phyloP scores from a whole-genome alignment of 2,329 filamentous ascomycete species.

The Nothomitra cinnamomea region DNA sequence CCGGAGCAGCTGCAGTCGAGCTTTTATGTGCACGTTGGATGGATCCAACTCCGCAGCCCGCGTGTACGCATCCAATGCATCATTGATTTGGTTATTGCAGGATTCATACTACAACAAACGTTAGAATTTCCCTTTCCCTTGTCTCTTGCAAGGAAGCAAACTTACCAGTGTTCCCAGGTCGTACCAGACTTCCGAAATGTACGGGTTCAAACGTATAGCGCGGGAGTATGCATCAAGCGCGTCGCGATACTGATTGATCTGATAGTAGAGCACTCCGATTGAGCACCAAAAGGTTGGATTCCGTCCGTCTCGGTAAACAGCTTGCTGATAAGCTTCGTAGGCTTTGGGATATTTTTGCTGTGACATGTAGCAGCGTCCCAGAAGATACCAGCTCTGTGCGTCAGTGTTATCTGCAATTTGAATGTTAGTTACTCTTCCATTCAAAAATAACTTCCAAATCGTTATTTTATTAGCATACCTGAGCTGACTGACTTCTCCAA shows the following conservation, averaged over 20 bases:
- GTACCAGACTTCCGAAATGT: slow-evolving; percentile 99
- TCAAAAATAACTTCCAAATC: not conserved
- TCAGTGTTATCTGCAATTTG: slow-evolving; percentile 60
- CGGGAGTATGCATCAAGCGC: slow-evolving; percentile 94
- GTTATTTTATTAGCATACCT: slow-evolving; percentile 38
- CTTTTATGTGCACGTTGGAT: slow-evolving; percentile 87
- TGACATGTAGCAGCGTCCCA: slow-evolving; percentile 97
- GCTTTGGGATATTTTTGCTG: slow-evolving; percentile 98
- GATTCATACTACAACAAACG: slow-evolving; percentile 60
- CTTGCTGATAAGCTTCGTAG: slow-evolving; percentile 96
- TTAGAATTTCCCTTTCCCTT: slow-evolving; percentile 17
- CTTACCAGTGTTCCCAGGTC: slow-evolving; percentile 86
- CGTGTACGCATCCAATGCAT: slow-evolving; percentile 90
- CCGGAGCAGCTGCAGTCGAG: slow-evolving; percentile 73
- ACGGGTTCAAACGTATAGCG: slow-evolving; percentile 89
- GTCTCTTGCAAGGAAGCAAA: slow-evolving; percentile 14
- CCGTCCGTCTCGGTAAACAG: slow-evolving; percentile 90
- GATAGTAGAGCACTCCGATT: slow-evolving; percentile 96
- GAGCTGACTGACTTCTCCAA: slow-evolving; percentile 90
- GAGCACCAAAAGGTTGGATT: slow-evolving; percentile 99
- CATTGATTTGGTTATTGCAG: slow-evolving; percentile 95
- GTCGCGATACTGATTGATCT: slow-evolving; percentile 98
- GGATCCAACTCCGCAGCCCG: slow-evolving; percentile 90
- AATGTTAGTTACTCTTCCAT: slow-evolving; percentile 6
- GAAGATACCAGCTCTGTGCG: slow-evolving; percentile 95